A percentile compares a stretch with the other conserved stretches of the same genome.
Evolutionary conservation across 129 eudicot genomes (phyloP).

Genomic region (Artemisia argyi): DNA sequence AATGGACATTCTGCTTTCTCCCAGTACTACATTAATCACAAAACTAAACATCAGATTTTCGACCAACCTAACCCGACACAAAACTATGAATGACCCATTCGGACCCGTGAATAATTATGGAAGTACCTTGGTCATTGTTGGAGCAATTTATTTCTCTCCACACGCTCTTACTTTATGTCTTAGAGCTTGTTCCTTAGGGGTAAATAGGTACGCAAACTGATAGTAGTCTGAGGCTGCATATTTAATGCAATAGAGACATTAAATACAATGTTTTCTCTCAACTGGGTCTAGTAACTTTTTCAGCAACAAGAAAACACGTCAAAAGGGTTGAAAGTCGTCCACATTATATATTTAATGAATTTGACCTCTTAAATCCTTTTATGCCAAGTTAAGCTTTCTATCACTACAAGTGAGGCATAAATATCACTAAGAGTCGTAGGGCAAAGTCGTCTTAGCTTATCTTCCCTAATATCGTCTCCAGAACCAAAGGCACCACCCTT

Average conservation of each 20-base stretch:
- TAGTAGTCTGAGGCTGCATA: conserved; percentile 73
- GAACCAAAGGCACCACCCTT: too few species aligned
- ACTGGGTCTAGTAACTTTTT: too few species aligned
- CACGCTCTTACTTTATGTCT: conserved; percentile 74
- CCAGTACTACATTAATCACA: conserved; percentile 72
- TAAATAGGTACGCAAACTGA: conserved; percentile 79
- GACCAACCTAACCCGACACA: background rate
- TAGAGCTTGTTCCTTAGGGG: conserved; percentile 64
- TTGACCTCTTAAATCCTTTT: too few species aligned
- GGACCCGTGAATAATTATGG: background rate
- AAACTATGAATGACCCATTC: background rate
- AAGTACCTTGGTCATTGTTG: conserved; percentile 87
- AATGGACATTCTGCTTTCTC: conserved; percentile 99
- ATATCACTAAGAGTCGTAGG: too few species aligned
- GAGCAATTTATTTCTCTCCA: conserved; percentile 88
- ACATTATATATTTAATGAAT: too few species aligned
- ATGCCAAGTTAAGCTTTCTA: too few species aligned
- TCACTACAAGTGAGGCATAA: too few species aligned
- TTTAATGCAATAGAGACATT: background rate
- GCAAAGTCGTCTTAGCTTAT: too few species aligned
- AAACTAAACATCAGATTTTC: conserved; percentile 25
- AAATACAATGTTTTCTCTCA: conserved; percentile 1
- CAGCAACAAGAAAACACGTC: too few species aligned
- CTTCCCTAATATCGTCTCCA: too few species aligned
- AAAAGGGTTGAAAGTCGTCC: too few species aligned